phyloP scores from a whole-genome alignment of 2,329 filamentous ascomycete species.

The Talaromyces sp. region DNA sequence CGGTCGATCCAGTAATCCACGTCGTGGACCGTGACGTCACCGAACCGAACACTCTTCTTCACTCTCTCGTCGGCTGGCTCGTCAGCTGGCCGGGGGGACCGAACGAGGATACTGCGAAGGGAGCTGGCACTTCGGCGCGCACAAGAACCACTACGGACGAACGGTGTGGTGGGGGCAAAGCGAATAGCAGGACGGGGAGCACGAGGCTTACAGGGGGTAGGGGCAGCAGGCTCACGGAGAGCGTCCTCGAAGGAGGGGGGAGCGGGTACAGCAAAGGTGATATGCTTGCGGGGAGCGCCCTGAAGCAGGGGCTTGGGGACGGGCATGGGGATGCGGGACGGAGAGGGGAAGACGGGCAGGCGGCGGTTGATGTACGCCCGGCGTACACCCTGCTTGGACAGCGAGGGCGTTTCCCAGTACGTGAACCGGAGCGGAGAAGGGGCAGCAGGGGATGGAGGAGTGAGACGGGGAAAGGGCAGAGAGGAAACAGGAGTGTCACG shows the following conservation, averaged over 20 bases:
- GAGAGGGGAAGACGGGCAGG: background rate
- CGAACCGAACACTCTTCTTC: slow-evolving; percentile 22
- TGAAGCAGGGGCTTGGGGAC: slow-evolving; percentile 4
- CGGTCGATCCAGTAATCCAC: slow-evolving; percentile 24
- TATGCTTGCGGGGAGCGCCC: background rate
- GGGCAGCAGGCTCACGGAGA: background rate
- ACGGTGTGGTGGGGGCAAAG: background rate
- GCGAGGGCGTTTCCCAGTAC: slow-evolving; percentile 4
- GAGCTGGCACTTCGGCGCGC: slow-evolving; percentile 12
- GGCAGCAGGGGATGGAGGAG: slow-evolving; percentile 2
- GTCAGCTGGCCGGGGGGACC: background rate
- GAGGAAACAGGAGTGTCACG: slow-evolving; percentile 12
- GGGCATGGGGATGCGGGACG: slow-evolving; percentile 18
- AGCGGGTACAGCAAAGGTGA: background rate
- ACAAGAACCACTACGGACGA: slow-evolving; percentile 5
- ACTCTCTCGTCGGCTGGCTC: slow-evolving; percentile 6
- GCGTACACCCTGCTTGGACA: slow-evolving; percentile 7
- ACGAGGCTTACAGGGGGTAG: background rate
- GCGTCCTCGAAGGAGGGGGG: background rate
- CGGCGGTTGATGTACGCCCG: slow-evolving; percentile 6
- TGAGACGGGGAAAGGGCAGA: slow-evolving; percentile 9
- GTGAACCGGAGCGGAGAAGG: slow-evolving; percentile 1
- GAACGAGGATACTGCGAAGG: slow-evolving; percentile 13
- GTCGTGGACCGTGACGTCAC: slow-evolving; percentile 15
- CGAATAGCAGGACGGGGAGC: background rate